Evolutionary conservation across 2,329 filamentous ascomycete species (phyloP).

Genomic region (Aurifilum marmelostoma): DNA sequence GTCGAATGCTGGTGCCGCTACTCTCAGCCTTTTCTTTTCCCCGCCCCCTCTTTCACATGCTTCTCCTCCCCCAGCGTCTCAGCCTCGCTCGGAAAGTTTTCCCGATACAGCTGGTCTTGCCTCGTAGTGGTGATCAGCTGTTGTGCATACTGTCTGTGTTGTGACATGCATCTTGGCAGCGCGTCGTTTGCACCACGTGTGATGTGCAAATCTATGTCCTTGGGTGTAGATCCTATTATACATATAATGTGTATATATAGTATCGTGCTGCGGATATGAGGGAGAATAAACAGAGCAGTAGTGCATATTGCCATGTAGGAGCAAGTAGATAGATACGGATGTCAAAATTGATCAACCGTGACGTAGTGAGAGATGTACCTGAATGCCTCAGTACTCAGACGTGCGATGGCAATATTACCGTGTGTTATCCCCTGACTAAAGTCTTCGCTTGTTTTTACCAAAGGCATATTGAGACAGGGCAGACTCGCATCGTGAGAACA

Average conservation of each 20-base stretch:
- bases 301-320: too few relatives aligned
- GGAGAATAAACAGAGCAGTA: too few relatives aligned
- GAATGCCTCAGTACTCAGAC: too few relatives aligned
- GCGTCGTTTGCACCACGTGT: background rate
- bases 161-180: background rate
- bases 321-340: too few relatives aligned
- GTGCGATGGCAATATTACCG: background rate
- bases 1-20: background rate
- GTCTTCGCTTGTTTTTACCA: background rate
- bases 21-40: background rate
- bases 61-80: background rate
- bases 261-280: too few relatives aligned
- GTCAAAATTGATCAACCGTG: too few relatives aligned
- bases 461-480: background rate
- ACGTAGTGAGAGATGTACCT: too few relatives aligned
- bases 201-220: too few relatives aligned
- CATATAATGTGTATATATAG: too few relatives aligned
- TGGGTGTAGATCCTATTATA: too few relatives aligned
- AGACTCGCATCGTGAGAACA: background rate
- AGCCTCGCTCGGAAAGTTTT: conserved; percentile 1
- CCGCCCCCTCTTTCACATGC: background rate
- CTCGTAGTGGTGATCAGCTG: background rate
- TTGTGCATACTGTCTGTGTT: too few relatives aligned
- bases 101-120: background rate
- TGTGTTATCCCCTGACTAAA: background rate